A percentile compares a stretch with the other conserved stretches of the same genome.
Evolutionary conservation across 108 stramenopile genomes (phyloP).

Genomic region (Chaetoceros tenuissimus): DNA sequence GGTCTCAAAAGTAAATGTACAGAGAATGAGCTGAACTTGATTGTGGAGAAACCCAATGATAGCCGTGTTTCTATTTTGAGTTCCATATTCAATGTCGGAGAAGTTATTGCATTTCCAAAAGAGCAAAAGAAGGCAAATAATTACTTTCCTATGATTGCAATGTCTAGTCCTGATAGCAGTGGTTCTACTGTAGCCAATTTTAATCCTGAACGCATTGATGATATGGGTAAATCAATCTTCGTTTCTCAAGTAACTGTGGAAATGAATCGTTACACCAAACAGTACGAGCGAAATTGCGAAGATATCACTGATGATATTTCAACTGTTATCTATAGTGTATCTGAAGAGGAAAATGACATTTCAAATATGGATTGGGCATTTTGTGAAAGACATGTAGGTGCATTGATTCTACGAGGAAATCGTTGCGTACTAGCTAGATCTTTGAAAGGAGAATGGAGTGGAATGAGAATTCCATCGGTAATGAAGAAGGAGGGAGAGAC

Average conservation of each 20-base stretch:
- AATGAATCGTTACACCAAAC: conserved; percentile 43
- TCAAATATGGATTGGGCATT: conserved; percentile 18
- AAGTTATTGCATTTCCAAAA: too few relatives aligned
- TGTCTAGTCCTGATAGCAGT: too few relatives aligned
- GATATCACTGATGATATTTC: conserved; percentile 36
- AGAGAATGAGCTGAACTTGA: too few relatives aligned
- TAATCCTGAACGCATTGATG: conserved; percentile 25
- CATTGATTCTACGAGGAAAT: conserved; percentile 42
- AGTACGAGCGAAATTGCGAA: conserved; percentile 35
- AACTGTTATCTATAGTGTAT: too few relatives aligned
- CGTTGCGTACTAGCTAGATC: conserved; percentile 49
- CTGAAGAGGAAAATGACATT: too few relatives aligned
- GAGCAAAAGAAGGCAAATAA: too few relatives aligned
- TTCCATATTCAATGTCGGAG: too few relatives aligned
- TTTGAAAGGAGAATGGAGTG: conserved; percentile 22
- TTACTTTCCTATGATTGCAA: too few relatives aligned
- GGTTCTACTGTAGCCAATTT: too few relatives aligned
- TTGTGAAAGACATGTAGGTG: conserved; percentile 37
- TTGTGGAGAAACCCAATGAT: too few relatives aligned
- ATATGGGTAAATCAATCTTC: conserved; percentile 25
- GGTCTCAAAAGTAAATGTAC: not conserved
- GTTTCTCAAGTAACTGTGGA: conserved; percentile 28
- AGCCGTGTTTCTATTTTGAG: too few relatives aligned
- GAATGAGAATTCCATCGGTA: conserved; percentile 44
- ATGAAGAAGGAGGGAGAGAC: conserved; percentile 13